Conservation (phyloP, 2,329 filamentous ascomycete species). For the Curvularia eragrostidis region DNA sequence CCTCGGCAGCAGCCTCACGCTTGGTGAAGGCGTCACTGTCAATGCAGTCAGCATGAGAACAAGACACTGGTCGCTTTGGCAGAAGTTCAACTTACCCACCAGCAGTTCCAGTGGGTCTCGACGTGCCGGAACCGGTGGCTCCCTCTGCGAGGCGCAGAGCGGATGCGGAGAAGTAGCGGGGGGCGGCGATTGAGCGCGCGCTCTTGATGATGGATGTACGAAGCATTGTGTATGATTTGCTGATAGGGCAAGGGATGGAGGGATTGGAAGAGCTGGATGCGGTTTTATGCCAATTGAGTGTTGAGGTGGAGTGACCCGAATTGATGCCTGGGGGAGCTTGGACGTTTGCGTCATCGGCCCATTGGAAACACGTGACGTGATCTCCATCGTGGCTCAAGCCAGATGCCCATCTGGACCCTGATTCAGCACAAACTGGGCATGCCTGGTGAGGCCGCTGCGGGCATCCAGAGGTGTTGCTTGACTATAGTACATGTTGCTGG, state of each 20-base stretch:
- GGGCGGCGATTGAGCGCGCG: constrained; percentile 47
- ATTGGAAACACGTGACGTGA: constrained; percentile 18
- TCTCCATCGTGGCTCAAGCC: not conserved
- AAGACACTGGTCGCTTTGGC: not conserved
- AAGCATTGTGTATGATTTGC: constrained; percentile 40
- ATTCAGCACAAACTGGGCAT: not conserved
- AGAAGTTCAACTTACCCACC: constrained; percentile 38
- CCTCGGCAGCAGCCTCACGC: constrained; percentile 87
- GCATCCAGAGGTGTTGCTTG: not conserved
- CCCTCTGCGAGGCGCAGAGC: constrained; percentile 55
- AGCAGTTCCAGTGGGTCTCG: constrained; percentile 51
- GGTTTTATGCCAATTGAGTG: constrained; percentile 26
- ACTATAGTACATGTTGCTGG: too few relatives aligned
- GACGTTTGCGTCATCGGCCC: constrained; percentile 34
- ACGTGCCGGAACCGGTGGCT: constrained; percentile 53
- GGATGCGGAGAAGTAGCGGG: constrained; percentile 53
- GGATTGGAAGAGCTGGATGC: constrained; percentile 15
- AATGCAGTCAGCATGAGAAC: constrained; percentile 13
- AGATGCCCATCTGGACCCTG: constrained; percentile 3
- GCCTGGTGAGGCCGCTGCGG: not conserved
- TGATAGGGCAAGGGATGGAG: constrained; percentile 11
- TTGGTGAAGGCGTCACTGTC: constrained; percentile 87
- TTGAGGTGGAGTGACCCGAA: constrained; percentile 36
- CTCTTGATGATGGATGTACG: constrained; percentile 51
- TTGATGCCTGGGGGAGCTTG: constrained; percentile 24